Evolutionary conservation across 306 rosid genomes (phyloP).

Genomic region (Gynostemma pentaphyllum): DNA sequence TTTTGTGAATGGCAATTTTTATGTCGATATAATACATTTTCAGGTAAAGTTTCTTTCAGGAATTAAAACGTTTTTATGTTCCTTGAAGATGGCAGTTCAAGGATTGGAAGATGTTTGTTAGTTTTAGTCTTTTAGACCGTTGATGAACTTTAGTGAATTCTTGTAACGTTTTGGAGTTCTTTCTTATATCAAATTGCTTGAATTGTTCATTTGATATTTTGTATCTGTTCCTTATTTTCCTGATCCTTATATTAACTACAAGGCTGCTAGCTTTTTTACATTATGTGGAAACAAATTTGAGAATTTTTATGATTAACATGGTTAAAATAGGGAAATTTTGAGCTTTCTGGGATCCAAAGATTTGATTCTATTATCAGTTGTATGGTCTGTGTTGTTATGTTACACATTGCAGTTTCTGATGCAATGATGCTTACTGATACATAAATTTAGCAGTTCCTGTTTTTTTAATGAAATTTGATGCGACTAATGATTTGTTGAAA

Average conservation of each 20-base stretch:
- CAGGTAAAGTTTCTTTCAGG: background rate
- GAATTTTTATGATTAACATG: background rate
- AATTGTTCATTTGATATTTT: background rate
- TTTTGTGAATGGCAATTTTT: background rate
- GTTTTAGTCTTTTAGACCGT: background rate
- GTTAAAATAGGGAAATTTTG: too few relatives aligned
- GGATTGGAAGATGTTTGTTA: background rate
- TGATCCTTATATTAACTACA: background rate
- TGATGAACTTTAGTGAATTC: background rate
- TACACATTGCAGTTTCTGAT: too few relatives aligned
- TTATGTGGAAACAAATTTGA: background rate
- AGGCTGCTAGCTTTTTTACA: background rate
- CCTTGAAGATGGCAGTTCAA: background rate
- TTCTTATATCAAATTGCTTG: background rate
- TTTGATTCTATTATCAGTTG: background rate
- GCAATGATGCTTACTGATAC: too few relatives aligned
- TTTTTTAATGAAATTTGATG: too few relatives aligned
- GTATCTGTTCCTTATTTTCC: too few relatives aligned
- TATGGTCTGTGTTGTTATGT: too few relatives aligned
- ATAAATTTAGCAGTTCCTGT: too few relatives aligned
- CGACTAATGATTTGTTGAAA: too few relatives aligned
- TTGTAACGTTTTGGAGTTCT: too few relatives aligned
- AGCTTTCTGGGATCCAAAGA: too few relatives aligned
- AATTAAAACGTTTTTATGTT: background rate
- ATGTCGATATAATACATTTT: too few relatives aligned